Evolutionary conservation across 129 eudicot species (phyloP).

Genomic region (Flaveria brownii): DNA sequence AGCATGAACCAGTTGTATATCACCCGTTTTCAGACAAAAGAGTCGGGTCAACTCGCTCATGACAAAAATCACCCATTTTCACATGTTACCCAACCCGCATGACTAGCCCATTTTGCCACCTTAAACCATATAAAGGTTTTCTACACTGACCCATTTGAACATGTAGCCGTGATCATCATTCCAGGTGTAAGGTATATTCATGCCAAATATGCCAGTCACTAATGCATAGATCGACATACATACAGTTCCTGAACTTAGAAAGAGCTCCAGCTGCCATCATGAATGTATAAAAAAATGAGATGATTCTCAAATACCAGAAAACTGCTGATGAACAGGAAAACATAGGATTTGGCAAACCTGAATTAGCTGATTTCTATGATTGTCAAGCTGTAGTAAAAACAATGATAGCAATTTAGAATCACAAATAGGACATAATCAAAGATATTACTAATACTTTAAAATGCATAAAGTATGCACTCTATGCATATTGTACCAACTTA

Average conservation of each 20-base stretch:
- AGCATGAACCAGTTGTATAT: not conserved
- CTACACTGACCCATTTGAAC: constrained; percentile 84
- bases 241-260: constrained; percentile 81
- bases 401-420: constrained; percentile 15
- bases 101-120: constrained; percentile 17
- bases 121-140: not conserved
- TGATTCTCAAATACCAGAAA: constrained; percentile 2
- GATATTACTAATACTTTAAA: no score
- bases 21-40: not conserved
- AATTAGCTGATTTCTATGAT: constrained; percentile 96
- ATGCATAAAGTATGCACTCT: no score
- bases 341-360: constrained; percentile 48
- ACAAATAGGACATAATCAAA: not conserved
- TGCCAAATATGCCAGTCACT: constrained; percentile 79
- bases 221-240: constrained; percentile 70
- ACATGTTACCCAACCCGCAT: constrained; percentile 4
- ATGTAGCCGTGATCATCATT: constrained; percentile 57
- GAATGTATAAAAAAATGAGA: not conserved
- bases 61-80: not conserved
- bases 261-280: constrained; percentile 75
- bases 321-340: constrained; percentile 5
- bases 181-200: constrained; percentile 94
- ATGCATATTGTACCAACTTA: no score
- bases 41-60: not conserved
- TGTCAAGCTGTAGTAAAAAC: constrained; percentile 73